Evolutionary conservation across 352 stramenopile species (phyloP), one percentile per base, ranked within the genome.

Genomic region (Globisporangium parvum): DNA sequence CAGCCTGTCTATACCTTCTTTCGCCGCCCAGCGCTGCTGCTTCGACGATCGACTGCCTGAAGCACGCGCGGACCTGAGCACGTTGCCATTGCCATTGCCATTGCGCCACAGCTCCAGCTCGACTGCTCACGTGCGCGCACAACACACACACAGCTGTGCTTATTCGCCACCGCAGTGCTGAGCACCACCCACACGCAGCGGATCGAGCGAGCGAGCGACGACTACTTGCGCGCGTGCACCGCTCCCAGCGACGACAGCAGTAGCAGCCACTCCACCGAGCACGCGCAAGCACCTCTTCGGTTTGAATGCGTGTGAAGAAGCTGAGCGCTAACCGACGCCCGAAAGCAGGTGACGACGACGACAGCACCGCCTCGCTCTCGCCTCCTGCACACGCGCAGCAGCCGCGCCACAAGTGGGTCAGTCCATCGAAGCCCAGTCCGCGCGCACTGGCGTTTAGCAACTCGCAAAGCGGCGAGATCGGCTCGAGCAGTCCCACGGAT

Each of bases 231-330:
- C 31, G 31, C 31, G 6, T 37, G 8, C 31, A 41, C 11, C 14
- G 14, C 39, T 4, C 14, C 17, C 39, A 9, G 39, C 39, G 39
- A n/a, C 18, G 14, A 17, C 14, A 12, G 18, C 37, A 41, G 1
- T 12, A 41, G 10, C 18, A 12, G 6, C 39, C 18, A 44, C 39
- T 20, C 39, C 14, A 44, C 18, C 39, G 39, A 44, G 39, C 39
- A 44, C 41, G 41, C n/a, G 20, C 41, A 24, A 15, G 20, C n/a
- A 21, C 41, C 41, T 21, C n/a, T 24, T 37, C 31, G 41, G 41
- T 20, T 47, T 69, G 66, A 51, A 88, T 88, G 78, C 78, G 78
- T 77, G 74, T 88, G 66, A 88, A 88, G 76, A 88, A 88, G 52
- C 59, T 87, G 65, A 87, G 71, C 69, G 63, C 66, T 49, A 83